phyloP scores from a whole-genome alignment of 352 stramenopile genomes.

The Pythium myriotylum region DNA sequence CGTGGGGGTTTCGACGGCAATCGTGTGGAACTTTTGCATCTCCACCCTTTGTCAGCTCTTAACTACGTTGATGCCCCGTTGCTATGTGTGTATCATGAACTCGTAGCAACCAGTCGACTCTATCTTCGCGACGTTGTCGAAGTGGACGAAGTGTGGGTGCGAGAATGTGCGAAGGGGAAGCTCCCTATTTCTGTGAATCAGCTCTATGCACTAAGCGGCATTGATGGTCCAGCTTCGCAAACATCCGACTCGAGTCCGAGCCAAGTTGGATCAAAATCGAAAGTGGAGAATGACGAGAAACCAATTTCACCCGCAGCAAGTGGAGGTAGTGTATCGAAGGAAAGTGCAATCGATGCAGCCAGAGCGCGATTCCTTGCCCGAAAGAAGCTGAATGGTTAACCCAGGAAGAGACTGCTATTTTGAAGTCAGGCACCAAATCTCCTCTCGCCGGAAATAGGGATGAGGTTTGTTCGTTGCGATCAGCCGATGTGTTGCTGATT shows the following conservation, averaged over 20 bases:
- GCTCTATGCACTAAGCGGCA: slow-evolving; percentile 60
- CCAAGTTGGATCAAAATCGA: background rate
- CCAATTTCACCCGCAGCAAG: background rate
- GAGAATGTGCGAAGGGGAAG: slow-evolving; percentile 40
- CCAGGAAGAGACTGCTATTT: background rate
- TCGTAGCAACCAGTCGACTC: slow-evolving; percentile 69
- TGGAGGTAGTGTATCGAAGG: background rate
- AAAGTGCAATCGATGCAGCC: slow-evolving; percentile 19
- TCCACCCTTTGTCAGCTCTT: slow-evolving; percentile 69
- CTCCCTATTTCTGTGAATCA: slow-evolving; percentile 30
- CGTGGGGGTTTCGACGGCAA: background rate
- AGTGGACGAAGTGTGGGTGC: slow-evolving; percentile 58
- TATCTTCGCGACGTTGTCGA: slow-evolving; percentile 66
- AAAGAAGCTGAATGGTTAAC: slow-evolving; percentile 10
- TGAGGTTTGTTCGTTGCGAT: too few relatives aligned
- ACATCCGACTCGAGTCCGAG: background rate
- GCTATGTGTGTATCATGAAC: slow-evolving; percentile 72
- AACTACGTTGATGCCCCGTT: slow-evolving; percentile 45
- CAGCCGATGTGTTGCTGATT: too few relatives aligned
- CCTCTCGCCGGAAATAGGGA: too few relatives aligned
- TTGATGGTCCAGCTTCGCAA: slow-evolving; percentile 8
- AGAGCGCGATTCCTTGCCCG: slow-evolving; percentile 29
- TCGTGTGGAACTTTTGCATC: slow-evolving; percentile 56
- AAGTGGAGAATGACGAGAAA: background rate
- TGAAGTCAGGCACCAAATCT: too few relatives aligned